These are phyloP conservation scores for Phoma herbarum DNA, from an alignment of 2,329 filamentous ascomycete genomes.

Conservation along the genomic window DNA sequence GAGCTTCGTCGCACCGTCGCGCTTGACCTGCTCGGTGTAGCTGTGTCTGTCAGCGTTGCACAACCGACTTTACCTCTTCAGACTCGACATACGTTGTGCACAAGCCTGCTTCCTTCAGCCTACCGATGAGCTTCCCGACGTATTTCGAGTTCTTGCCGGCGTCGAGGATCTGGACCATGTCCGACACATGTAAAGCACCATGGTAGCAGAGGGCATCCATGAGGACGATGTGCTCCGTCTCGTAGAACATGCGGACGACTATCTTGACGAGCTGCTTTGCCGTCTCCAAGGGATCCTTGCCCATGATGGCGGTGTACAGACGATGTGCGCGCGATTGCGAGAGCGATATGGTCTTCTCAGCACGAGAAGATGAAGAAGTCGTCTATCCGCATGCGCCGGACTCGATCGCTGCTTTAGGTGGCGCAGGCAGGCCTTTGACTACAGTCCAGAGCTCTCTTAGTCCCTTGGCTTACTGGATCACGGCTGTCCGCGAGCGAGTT, in stretches of 20 bases:
- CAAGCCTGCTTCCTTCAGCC: slow-evolving; percentile 85
- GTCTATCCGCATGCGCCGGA: slow-evolving; percentile 23
- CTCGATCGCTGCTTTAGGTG: slow-evolving; percentile 9
- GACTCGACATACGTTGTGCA: slow-evolving; percentile 72
- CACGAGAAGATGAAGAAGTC: slow-evolving; percentile 5
- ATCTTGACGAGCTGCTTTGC: slow-evolving; percentile 84
- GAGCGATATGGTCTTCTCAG: slow-evolving; percentile 11
- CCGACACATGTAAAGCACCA: slow-evolving; percentile 83
- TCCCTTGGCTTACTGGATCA: slow-evolving; percentile 15
- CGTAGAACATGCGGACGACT: slow-evolving; percentile 85
- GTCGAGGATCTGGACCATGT: slow-evolving; percentile 81
- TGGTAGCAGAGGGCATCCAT: slow-evolving; percentile 81
- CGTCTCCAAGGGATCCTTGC: slow-evolving; percentile 66
- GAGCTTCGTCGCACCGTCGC: slow-evolving; percentile 81
- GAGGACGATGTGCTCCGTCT: slow-evolving; percentile 82
- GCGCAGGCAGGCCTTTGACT: slow-evolving; percentile 10
- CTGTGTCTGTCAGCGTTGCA: slow-evolving; percentile 51
- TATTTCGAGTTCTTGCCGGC: slow-evolving; percentile 86
- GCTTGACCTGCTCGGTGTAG: slow-evolving; percentile 77
- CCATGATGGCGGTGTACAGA: slow-evolving; percentile 25
- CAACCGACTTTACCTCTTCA: slow-evolving; percentile 11
- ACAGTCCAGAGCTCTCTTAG: slow-evolving; percentile 1
- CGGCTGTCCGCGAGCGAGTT: slow-evolving; percentile 24
- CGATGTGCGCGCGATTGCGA: neutral
- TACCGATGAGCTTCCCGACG: slow-evolving; percentile 86